These are phyloP conservation scores for Eucalyptus victrix DNA, from an alignment of 345 rosid species.

Conservation along the genomic window DNA sequence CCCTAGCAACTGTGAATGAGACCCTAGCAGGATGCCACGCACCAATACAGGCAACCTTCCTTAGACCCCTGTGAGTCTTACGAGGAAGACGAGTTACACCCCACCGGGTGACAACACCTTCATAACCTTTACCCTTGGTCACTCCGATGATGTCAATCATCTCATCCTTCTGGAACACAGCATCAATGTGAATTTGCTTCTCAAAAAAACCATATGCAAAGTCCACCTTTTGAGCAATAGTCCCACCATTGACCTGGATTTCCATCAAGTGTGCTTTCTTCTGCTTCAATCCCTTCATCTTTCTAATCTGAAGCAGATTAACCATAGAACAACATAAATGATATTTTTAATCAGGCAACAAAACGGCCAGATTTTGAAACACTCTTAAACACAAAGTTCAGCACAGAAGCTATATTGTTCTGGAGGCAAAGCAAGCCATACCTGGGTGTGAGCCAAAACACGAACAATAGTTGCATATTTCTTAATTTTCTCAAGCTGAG, in stretches of 20 bases:
- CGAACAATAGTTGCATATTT: slow-evolving; percentile 57
- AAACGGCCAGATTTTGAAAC: neutral
- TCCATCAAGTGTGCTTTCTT: slow-evolving; percentile 88
- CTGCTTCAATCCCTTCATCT: slow-evolving; percentile 84
- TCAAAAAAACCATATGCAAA: slow-evolving; percentile 74
- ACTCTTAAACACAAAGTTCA: neutral
- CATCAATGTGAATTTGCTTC: slow-evolving; percentile 67
- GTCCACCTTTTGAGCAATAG: slow-evolving; percentile 66
- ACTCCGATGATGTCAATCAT: slow-evolving; percentile 23
- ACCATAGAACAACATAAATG: neutral
- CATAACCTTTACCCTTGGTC: slow-evolving; percentile 78
- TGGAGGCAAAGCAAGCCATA: neutral
- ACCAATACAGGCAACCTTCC: slow-evolving; percentile 90
- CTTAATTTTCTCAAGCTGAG: slow-evolving; percentile 75
- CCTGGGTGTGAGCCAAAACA: slow-evolving; percentile 86
- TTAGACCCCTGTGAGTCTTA: slow-evolving; percentile 84
- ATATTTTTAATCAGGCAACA: neutral
- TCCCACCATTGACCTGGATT: slow-evolving; percentile 79
- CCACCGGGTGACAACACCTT: slow-evolving; percentile 91
- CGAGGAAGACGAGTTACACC: slow-evolving; percentile 89
- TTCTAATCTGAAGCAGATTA: slow-evolving; percentile 41
- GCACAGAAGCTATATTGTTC: neutral
- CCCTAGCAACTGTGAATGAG: slow-evolving; percentile 82
- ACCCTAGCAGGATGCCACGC: slow-evolving; percentile 97
- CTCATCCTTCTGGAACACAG: slow-evolving; percentile 81